phyloP scores from a whole-genome alignment of 2,329 filamentous ascomycete genomes.

The Metarhizium guizhouense region DNA sequence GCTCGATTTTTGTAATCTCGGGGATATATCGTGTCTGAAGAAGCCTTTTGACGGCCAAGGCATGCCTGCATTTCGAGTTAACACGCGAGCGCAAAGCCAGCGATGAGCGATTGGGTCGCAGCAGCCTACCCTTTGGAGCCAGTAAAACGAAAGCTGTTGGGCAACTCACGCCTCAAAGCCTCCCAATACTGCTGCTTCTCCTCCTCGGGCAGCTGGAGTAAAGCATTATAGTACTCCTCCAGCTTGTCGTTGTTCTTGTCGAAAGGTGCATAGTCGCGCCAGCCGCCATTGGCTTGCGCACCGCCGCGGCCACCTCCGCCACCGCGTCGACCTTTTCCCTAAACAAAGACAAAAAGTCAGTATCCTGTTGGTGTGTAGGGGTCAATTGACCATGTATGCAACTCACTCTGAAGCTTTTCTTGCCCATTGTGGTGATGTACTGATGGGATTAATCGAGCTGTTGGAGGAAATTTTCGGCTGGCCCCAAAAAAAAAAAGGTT shows the following conservation, averaged over 20 bases:
- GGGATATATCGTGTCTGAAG: conserved; percentile 86
- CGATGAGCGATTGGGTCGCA: background rate
- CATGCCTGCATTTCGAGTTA: conserved; percentile 51
- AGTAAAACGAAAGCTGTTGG: conserved; percentile 96
- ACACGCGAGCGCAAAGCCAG: conserved; percentile 5
- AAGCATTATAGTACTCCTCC: conserved; percentile 75
- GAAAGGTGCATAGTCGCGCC: conserved; percentile 35
- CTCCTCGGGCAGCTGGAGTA: conserved; percentile 65
- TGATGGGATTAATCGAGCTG: background rate
- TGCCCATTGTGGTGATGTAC: conserved; percentile 24
- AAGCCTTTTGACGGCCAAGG: conserved; percentile 82
- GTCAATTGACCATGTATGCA: conserved; percentile 6
- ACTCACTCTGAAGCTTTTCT: conserved; percentile 26
- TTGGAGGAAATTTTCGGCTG: background rate
- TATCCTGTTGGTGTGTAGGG: background rate
- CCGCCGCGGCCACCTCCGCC: conserved; percentile 25
- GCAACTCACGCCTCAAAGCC: conserved; percentile 72
- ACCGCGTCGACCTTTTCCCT: conserved; percentile 29
- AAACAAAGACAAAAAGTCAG: background rate
- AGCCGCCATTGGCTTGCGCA: conserved; percentile 14
- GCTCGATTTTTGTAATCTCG: conserved; percentile 74
- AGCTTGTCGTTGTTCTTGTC: conserved; percentile 75
- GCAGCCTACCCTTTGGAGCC: conserved; percentile 73
- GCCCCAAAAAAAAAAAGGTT: background rate
- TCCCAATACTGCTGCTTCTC: conserved; percentile 81